Conservation (phyloP, 2,329 filamentous ascomycete genomes). For the Colletotrichum sp. region DNA sequence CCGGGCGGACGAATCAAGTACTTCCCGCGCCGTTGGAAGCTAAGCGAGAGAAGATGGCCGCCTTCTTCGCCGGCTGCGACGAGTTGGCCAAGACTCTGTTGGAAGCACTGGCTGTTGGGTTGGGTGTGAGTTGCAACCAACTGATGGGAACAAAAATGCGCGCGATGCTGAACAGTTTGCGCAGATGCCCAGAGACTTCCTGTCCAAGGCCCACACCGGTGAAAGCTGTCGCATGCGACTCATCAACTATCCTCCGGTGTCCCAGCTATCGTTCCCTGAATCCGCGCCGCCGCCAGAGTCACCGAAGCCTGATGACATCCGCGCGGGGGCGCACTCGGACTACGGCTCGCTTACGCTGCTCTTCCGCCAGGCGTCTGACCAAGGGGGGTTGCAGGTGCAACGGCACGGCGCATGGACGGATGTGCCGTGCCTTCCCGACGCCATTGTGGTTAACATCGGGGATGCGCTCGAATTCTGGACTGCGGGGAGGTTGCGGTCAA, state of each 20-base stretch:
- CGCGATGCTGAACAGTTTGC: not conserved
- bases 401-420: constrained; percentile 60
- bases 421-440: constrained; percentile 13
- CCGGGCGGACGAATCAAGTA: not conserved
- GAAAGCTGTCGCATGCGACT: constrained; percentile 43
- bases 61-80: constrained; percentile 14
- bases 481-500: constrained; percentile 82
- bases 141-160: not conserved
- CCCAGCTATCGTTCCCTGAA: constrained; percentile 67
- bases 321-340: constrained; percentile 91
- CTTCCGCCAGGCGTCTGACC: constrained; percentile 76
- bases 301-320: constrained; percentile 64
- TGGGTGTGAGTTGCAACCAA: constrained; percentile 58
- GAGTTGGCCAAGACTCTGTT: constrained; percentile 6
- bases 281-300: constrained; percentile 18
- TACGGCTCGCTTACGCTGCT: constrained; percentile 78
- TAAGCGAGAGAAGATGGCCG: not conserved
- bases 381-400: constrained; percentile 86
- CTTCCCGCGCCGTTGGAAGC: constrained; percentile 12
- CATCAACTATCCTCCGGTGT: constrained; percentile 67
- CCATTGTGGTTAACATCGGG: constrained; percentile 80
- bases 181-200: constrained; percentile 51
- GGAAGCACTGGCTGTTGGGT: constrained; percentile 69
- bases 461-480: constrained; percentile 85
- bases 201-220: constrained; percentile 54